Percentiles rank a stretch among this genome's conserved stretches.
These are phyloP conservation scores for Aspergillus latus DNA, from an alignment of 2,329 filamentous ascomycete genomes.

Conservation along the genomic window DNA sequence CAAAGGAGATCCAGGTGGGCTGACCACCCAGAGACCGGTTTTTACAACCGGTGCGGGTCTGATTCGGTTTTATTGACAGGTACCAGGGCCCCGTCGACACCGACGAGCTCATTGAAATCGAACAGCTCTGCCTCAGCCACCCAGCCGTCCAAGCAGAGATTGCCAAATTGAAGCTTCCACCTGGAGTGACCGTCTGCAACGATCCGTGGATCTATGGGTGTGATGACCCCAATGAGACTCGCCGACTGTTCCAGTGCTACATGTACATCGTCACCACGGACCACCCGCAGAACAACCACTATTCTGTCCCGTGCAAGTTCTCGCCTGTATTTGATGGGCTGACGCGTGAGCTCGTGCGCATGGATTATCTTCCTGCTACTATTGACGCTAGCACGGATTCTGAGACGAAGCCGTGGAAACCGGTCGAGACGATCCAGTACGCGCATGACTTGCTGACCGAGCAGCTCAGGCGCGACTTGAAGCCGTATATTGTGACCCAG, in stretches of 20 bases:
- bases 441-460: slow-evolving; percentile 66
- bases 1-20: slow-evolving; percentile 49
- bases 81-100: slow-evolving; percentile 57
- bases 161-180: slow-evolving; percentile 58
- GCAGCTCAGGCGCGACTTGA: slow-evolving; percentile 63
- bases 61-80: too few relatives aligned
- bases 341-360: slow-evolving; percentile 64
- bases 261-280: slow-evolving; percentile 40
- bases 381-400: slow-evolving; percentile 58
- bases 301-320: slow-evolving; percentile 38
- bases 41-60: not conserved
- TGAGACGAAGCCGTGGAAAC: slow-evolving; percentile 58
- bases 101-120: slow-evolving; percentile 60
- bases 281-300: slow-evolving; percentile 41
- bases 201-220: slow-evolving; percentile 71
- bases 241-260: slow-evolving; percentile 43
- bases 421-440: slow-evolving; percentile 53
- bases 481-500: slow-evolving; percentile 64
- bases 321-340: slow-evolving; percentile 56
- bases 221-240: slow-evolving; percentile 40
- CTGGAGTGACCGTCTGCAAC: slow-evolving; percentile 56
- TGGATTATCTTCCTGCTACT: slow-evolving; percentile 68
- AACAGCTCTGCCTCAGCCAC: slow-evolving; percentile 57
- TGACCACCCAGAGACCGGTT: not conserved
- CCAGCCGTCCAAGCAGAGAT: slow-evolving; percentile 59